These are phyloP conservation scores for Tagetes patula DNA, from an alignment of 129 eudicot species.

Conservation along the genomic window DNA sequence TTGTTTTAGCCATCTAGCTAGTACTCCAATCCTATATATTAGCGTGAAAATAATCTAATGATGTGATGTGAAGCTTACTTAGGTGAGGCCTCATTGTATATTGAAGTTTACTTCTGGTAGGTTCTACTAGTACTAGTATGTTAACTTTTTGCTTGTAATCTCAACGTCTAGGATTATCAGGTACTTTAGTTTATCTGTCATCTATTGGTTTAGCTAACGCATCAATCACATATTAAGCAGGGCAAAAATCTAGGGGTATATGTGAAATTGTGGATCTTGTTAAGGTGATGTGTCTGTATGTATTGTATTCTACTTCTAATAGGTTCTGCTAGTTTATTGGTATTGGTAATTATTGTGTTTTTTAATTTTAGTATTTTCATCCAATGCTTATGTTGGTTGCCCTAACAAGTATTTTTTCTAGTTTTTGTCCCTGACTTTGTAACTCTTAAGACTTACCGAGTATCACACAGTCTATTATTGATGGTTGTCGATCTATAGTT, in stretches of 20 bases:
- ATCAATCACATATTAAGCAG: neutral
- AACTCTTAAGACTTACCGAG: neutral
- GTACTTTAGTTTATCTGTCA: neutral
- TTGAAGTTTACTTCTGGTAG: neutral
- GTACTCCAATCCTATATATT: neutral
- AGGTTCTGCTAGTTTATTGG: neutral
- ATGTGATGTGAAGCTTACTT: neutral
- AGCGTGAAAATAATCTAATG: neutral
- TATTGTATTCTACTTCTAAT: neutral
- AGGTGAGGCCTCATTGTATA: neutral
- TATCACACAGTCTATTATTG: neutral
- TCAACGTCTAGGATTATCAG: neutral
- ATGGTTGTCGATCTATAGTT: neutral
- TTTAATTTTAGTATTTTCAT: neutral
- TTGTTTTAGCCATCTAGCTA: neutral
- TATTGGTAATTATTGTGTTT: neutral
- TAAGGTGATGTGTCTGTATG: neutral
- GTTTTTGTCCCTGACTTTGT: conserved; percentile 7
- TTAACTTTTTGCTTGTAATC: neutral
- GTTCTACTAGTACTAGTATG: neutral
- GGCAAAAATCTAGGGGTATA: neutral
- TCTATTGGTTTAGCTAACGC: neutral
- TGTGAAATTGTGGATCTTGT: neutral
- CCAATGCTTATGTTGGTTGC: neutral
- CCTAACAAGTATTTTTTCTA: neutral